These are phyloP conservation scores for Gyromitra esculenta DNA, from an alignment of 2,329 filamentous ascomycete genomes.

Conservation along the genomic window DNA sequence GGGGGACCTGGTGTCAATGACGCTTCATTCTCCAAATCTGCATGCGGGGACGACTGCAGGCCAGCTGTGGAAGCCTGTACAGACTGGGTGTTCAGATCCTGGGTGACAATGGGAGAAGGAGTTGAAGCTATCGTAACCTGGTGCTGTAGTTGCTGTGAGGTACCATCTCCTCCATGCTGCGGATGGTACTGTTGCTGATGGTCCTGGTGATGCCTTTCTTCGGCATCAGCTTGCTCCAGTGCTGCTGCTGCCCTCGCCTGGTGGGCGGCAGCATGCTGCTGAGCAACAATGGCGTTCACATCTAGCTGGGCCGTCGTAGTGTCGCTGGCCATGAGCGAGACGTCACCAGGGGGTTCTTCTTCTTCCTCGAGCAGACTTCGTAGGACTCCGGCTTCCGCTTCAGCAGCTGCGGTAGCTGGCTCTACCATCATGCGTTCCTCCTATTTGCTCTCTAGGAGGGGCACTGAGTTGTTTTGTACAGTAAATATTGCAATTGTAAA, in stretches of 20 bases:
- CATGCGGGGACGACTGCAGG: conserved; percentile 29
- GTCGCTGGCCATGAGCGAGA: conserved; percentile 42
- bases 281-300: conserved; percentile 50
- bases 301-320: conserved; percentile 39
- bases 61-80: conserved; percentile 19
- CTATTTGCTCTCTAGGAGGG: conserved; percentile 19
- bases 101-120: conserved; percentile 34
- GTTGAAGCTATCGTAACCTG: conserved; percentile 39
- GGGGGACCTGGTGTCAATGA: conserved; percentile 41
- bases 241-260: conserved; percentile 53
- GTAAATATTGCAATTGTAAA: conserved; percentile 42
- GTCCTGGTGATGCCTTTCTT: conserved; percentile 46
- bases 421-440: conserved; percentile 42
- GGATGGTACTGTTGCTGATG: conserved; percentile 40
- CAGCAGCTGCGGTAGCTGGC: conserved; percentile 48
- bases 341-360: conserved; percentile 35
- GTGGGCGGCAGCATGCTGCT: conserved; percentile 51
- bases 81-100: conserved; percentile 15
- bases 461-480: conserved; percentile 29
- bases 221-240: conserved; percentile 51
- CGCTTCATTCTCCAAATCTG: conserved; percentile 39
- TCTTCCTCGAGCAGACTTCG: conserved; percentile 49
- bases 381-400: conserved; percentile 49
- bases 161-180: conserved; percentile 20
- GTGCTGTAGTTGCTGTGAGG: conserved; percentile 40